These are phyloP conservation scores for Mayamaea pseudoterrestris DNA, from an alignment of 108 stramenopile species.

Conservation along the genomic window DNA sequence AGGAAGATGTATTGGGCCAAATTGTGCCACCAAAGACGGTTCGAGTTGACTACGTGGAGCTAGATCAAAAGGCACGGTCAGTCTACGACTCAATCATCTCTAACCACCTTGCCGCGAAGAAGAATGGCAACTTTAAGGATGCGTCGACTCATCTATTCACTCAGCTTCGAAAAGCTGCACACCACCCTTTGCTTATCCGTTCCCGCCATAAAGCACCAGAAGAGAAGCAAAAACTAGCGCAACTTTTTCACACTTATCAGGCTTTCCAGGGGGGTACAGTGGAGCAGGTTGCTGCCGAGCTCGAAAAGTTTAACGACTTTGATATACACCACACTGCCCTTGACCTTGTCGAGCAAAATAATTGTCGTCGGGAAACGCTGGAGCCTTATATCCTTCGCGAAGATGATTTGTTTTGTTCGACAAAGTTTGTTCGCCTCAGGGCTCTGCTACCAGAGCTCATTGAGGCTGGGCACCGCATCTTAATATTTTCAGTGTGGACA, in stretches of 20 bases:
- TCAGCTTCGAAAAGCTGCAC: slow-evolving; percentile 89
- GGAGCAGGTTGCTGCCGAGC: slow-evolving; percentile 59
- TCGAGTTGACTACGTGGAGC: slow-evolving; percentile 21
- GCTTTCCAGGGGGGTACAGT: slow-evolving; percentile 69
- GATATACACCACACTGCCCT: slow-evolving; percentile 66
- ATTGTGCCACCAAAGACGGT: slow-evolving; percentile 64
- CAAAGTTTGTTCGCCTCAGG: slow-evolving; percentile 60
- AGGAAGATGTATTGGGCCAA: slow-evolving; percentile 73
- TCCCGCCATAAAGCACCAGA: slow-evolving; percentile 38
- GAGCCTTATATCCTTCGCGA: slow-evolving; percentile 39
- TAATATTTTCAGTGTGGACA: slow-evolving; percentile 89
- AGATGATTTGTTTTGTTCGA: slow-evolving; percentile 56
- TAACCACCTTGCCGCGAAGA: slow-evolving; percentile 19
- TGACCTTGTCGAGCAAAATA: slow-evolving; percentile 57
- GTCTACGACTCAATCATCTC: slow-evolving; percentile 25
- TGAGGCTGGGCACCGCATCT: slow-evolving; percentile 42
- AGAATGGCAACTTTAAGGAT: slow-evolving; percentile 7
- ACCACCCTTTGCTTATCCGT: slow-evolving; percentile 89
- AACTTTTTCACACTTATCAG: slow-evolving; percentile 31
- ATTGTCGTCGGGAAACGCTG: slow-evolving; percentile 26
- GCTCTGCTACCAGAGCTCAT: slow-evolving; percentile 38
- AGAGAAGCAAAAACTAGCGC: slow-evolving; percentile 41
- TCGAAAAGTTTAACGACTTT: slow-evolving; percentile 77
- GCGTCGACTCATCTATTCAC: slow-evolving; percentile 81
- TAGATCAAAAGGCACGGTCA: slow-evolving; percentile 22